A percentile compares a stretch with the other conserved stretches of the same genome.
These are phyloP conservation scores for Eimeria sp. DNA, from an alignment of 169 alveolate species.

Conservation along the genomic window DNA sequence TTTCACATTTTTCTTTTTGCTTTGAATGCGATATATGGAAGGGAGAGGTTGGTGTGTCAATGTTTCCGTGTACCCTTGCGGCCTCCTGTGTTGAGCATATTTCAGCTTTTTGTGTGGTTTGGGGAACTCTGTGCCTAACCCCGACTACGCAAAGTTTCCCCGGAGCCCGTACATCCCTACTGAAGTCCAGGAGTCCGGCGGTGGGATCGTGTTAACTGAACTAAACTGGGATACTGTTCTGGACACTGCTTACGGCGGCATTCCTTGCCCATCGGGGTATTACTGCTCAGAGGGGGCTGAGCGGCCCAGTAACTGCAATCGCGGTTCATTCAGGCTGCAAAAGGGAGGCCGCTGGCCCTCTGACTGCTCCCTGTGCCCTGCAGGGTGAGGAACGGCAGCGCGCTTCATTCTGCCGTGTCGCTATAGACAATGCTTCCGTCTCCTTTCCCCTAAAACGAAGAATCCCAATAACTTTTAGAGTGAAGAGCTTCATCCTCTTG, in stretches of 20 bases:
- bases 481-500: not conserved
- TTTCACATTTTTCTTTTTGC: not conserved
- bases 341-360: constrained; percentile 69
- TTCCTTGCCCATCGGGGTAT: constrained; percentile 62
- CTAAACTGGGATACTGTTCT: constrained; percentile 14
- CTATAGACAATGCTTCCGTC: not conserved
- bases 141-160: constrained; percentile 54
- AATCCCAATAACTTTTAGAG: not conserved
- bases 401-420: not conserved
- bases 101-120: constrained; percentile 41
- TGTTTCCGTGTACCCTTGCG: not conserved
- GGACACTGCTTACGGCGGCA: constrained; percentile 39
- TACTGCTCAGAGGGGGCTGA: constrained; percentile 43
- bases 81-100: not conserved
- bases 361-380: constrained; percentile 45
- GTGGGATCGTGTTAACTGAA: constrained; percentile 37
- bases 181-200: constrained; percentile 26
- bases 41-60: not conserved
- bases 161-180: constrained; percentile 26
- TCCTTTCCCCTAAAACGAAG: not conserved
- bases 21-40: not conserved
- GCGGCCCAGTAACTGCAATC: constrained; percentile 18
- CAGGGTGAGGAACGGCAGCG: constrained; percentile 7
- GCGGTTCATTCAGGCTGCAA: constrained; percentile 14
- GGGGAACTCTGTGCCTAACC: constrained; percentile 49